Conservation (phyloP, 2,329 filamentous ascomycete genomes). For the Xylariaceae sp. region DNA sequence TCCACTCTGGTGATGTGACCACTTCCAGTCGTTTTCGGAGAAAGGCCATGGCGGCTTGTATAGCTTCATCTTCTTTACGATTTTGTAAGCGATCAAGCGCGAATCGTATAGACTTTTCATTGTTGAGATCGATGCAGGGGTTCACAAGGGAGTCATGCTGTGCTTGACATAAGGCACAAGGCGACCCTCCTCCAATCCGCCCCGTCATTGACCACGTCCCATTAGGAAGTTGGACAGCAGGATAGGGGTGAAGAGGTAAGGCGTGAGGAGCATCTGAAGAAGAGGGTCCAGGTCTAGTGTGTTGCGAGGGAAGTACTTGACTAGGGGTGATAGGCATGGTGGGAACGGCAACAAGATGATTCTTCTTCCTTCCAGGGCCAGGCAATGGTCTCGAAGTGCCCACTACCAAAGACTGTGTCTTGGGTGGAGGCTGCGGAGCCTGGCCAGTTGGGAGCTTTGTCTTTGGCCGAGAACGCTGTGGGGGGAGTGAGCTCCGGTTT, state of each 20-base stretch:
- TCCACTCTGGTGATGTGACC: not conserved
- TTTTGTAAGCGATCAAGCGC: constrained; percentile 27
- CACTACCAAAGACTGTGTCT: too few relatives aligned
- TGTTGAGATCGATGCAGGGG: constrained; percentile 24
- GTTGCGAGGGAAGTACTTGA: constrained; percentile 1
- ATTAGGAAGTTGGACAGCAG: constrained; percentile 10
- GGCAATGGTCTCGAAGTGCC: too few relatives aligned
- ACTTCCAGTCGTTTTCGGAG: constrained; percentile 14
- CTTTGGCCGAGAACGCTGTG: too few relatives aligned
- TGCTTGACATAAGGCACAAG: constrained; percentile 20
- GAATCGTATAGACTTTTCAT: constrained; percentile 26
- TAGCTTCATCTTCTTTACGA: not conserved
- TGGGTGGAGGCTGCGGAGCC: too few relatives aligned
- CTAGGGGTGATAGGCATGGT: not conserved
- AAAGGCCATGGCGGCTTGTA: constrained; percentile 7
- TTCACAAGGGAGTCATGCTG: constrained; percentile 8
- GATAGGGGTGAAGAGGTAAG: not conserved
- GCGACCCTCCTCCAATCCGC: constrained; percentile 10
- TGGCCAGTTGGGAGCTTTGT: too few relatives aligned
- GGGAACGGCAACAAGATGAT: not conserved
- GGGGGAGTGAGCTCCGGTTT: not conserved
- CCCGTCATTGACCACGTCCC: constrained; percentile 1
- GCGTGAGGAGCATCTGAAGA: too few relatives aligned
- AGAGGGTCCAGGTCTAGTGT: not conserved
- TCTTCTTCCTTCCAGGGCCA: too few relatives aligned